Percentiles rank a stretch among this genome's conserved stretches.
Conservation (phyloP, 1,284 basidiomycete species). For the Melampsora medusae region DNA sequence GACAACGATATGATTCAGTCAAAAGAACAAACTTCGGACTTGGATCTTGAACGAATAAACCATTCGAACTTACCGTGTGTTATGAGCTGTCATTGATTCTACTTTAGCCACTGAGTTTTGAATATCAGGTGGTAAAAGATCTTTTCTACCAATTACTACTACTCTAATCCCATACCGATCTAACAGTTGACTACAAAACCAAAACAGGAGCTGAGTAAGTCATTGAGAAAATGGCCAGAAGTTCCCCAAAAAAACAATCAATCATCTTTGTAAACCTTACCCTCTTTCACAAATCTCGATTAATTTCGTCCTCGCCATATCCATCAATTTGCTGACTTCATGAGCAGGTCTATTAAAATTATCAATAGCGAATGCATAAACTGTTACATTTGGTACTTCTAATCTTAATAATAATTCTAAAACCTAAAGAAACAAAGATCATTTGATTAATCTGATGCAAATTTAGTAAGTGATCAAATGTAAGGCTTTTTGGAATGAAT, state of each 20-base stretch:
- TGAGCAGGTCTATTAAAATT: conserved; percentile 86
- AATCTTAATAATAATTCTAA: conserved; percentile 77
- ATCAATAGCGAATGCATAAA: conserved; percentile 94
- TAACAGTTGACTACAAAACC: conserved; percentile 61
- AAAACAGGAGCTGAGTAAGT: background rate
- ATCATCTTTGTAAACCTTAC: conserved; percentile 8
- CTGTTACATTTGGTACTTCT: conserved; percentile 75
- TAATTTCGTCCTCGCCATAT: conserved; percentile 75
- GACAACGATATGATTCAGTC: background rate
- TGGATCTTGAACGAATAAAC: background rate
- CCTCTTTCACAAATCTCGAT: conserved; percentile 77
- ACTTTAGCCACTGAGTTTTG: conserved; percentile 70
- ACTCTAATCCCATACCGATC: conserved; percentile 79
- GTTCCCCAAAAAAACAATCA: conserved; percentile 4
- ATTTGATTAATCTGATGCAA: background rate
- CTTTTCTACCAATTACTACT: conserved; percentile 73
- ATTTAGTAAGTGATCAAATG: no score
- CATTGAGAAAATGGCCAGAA: background rate
- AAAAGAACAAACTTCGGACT: background rate
- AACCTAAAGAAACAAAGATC: conserved; percentile 60
- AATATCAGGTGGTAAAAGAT: conserved; percentile 75
- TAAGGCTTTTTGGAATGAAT: no score
- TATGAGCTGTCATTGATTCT: conserved; percentile 73
- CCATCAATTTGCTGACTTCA: conserved; percentile 86
- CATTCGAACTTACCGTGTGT: conserved; percentile 63